Percentiles rank a stretch among this genome's conserved stretches.
These are phyloP conservation scores for Yarrowia porcina DNA, from an alignment of 805 yeast species.

Conservation along the genomic window DNA sequence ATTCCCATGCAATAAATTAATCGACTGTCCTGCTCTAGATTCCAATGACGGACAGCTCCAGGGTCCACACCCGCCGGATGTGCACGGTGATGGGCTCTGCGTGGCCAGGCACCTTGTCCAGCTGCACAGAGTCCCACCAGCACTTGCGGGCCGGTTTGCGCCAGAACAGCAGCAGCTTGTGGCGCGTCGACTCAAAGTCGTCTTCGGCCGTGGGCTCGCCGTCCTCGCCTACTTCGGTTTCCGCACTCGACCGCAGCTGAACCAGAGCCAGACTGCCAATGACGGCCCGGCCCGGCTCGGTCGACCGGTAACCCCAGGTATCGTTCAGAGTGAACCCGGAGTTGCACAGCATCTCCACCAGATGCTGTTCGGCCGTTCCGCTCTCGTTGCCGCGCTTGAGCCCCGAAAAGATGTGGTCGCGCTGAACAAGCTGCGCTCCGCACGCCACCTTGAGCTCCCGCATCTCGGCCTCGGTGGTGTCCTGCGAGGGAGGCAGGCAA, in stretches of 20 bases:
- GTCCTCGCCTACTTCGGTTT: too few species aligned
- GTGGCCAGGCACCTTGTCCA: constrained; percentile 38
- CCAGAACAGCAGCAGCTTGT: constrained; percentile 86
- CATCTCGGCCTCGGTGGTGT: constrained; percentile 57
- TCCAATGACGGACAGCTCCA: constrained; percentile 87
- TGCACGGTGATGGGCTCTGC: constrained; percentile 62
- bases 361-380: constrained; percentile 91
- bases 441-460: constrained; percentile 67
- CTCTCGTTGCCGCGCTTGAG: constrained; percentile 43
- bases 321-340: constrained; percentile 72
- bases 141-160: constrained; percentile 97
- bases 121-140: constrained; percentile 75
- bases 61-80: constrained; percentile 93
- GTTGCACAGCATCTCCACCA: constrained; percentile 89
- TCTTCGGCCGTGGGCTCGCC: neutral
- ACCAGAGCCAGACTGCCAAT: constrained; percentile 77
- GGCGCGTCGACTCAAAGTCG: constrained; percentile 37
- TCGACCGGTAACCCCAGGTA: constrained; percentile 84
- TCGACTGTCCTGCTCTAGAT: constrained; percentile 38
- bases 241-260: constrained; percentile 38
- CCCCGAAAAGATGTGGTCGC: constrained; percentile 71
- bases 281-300: constrained; percentile 85
- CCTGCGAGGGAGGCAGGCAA: constrained; percentile 71
- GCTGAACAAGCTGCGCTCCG: constrained; percentile 59
- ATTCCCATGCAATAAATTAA: constrained; percentile 22